Evolutionary conservation across 2,329 filamentous ascomycete genomes (phyloP).

Genomic region (Didymella pomorum): DNA sequence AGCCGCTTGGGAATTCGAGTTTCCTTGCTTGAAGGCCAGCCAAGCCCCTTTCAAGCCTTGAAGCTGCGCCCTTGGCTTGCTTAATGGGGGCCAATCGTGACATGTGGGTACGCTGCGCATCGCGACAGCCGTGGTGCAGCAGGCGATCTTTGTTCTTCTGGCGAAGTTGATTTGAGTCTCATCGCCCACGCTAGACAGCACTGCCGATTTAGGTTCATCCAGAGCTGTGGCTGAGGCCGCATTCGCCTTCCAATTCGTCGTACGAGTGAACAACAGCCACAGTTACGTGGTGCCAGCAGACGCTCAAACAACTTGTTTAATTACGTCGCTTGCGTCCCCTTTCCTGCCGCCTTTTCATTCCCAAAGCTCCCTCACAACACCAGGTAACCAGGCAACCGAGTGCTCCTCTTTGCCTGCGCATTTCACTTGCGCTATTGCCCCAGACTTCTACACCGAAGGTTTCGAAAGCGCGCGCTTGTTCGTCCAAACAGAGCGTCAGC

Average conservation of each 20-base stretch:
- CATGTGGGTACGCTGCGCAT: constrained; percentile 28
- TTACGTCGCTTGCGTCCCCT: constrained; percentile 21
- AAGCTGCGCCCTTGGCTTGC: constrained; percentile 29
- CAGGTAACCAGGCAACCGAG: constrained; percentile 15
- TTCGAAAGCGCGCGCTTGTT: constrained; percentile 23
- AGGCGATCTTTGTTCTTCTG: background rate
- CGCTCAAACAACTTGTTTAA: constrained; percentile 20
- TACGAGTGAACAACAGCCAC: constrained; percentile 14
- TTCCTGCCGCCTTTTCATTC: constrained; percentile 13
- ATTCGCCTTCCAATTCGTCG: constrained; percentile 21
- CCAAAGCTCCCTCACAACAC: constrained; percentile 10
- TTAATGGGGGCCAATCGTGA: constrained; percentile 29
- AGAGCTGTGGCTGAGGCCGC: constrained; percentile 12
- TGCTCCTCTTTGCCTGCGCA: background rate
- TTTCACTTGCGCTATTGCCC: constrained; percentile 18
- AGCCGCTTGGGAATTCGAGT: constrained; percentile 13
- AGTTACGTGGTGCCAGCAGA: constrained; percentile 9
- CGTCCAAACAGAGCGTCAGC: constrained; percentile 21
- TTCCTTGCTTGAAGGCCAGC: constrained; percentile 18
- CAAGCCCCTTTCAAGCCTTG: constrained; percentile 27
- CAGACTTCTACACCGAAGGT: background rate
- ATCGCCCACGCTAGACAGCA: constrained; percentile 15
- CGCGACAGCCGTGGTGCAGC: constrained; percentile 8
- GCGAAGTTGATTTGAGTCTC: constrained; percentile 18
- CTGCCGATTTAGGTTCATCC: constrained; percentile 13